These are phyloP conservation scores for Fagus crenata DNA, from an alignment of 306 rosid species.

Conservation along the genomic window DNA sequence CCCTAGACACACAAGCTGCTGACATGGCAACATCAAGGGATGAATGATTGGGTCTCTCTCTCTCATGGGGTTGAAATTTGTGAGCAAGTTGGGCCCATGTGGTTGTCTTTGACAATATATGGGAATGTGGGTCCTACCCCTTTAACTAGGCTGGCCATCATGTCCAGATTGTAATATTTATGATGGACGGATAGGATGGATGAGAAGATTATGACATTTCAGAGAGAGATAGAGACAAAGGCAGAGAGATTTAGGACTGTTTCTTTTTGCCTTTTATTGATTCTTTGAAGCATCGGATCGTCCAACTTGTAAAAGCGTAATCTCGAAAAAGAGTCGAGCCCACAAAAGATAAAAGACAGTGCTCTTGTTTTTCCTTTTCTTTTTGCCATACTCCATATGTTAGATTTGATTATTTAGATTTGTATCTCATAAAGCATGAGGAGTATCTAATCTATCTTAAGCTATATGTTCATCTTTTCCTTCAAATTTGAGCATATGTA, in stretches of 20 bases:
- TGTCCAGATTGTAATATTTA: conserved; percentile 3
- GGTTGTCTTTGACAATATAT: conserved; percentile 11
- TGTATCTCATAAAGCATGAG: not conserved
- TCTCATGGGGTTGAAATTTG: not conserved
- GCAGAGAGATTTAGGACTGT: not conserved
- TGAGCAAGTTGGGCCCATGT: not conserved
- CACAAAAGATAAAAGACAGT: conserved; percentile 10
- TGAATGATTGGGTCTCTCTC: conserved; percentile 26
- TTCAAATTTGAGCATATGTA: too few species aligned
- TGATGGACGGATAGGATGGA: conserved; percentile 35
- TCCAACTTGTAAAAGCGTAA: conserved; percentile 21
- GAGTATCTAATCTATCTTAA: conserved; percentile 8
- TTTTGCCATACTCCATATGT: not conserved
- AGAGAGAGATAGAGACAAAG: conserved; percentile 1
- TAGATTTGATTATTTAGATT: conserved; percentile 18
- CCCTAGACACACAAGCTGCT: not conserved
- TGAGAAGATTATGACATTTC: conserved; percentile 3
- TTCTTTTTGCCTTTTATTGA: conserved; percentile 12
- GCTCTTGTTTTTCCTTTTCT: not conserved
- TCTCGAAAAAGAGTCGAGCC: conserved; percentile 1
- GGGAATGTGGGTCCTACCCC: conserved; percentile 15
- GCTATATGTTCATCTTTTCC: not conserved
- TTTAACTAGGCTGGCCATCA: conserved; percentile 32
- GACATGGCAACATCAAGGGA: conserved; percentile 22
- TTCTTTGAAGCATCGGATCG: conserved; percentile 25